These are phyloP conservation scores for Trichoderma gracile DNA, from an alignment of 2,329 filamentous ascomycete species.

Conservation along the genomic window DNA sequence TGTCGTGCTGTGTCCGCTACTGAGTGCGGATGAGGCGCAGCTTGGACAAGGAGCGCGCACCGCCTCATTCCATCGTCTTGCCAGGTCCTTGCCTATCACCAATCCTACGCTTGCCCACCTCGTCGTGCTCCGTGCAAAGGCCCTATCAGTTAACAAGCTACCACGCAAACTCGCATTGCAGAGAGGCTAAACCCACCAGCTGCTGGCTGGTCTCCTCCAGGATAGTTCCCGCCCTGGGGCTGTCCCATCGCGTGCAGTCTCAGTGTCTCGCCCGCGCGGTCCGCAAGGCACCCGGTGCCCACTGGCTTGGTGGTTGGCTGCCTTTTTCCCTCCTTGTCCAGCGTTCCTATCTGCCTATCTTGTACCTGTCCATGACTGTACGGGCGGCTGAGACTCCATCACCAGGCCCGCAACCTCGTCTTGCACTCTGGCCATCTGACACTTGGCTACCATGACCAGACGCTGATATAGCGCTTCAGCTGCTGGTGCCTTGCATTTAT, in stretches of 20 bases:
- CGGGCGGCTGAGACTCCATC: constrained; percentile 43
- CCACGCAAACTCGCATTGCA: constrained; percentile 3
- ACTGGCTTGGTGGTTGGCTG: constrained; percentile 8
- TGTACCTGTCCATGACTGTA: constrained; percentile 23
- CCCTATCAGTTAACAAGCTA: neutral
- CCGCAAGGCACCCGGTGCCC: constrained; percentile 28
- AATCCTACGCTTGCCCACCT: neutral
- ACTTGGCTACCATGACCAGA: constrained; percentile 18
- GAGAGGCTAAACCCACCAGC: constrained; percentile 8
- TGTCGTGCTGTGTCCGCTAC: neutral
- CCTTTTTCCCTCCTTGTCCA: neutral
- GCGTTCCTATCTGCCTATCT: neutral
- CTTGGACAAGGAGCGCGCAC: neutral
- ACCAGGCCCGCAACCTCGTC: constrained; percentile 42
- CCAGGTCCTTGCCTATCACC: neutral
- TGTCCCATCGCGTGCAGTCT: constrained; percentile 3
- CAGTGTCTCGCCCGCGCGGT: constrained; percentile 20
- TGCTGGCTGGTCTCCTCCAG: neutral
- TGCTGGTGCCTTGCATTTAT: constrained; percentile 25
- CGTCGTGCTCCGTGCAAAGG: too few species aligned
- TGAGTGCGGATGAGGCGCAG: constrained; percentile 10
- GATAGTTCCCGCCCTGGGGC: constrained; percentile 1
- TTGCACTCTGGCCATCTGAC: constrained; percentile 30
- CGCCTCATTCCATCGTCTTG: constrained; percentile 7
- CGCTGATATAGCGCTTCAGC: constrained; percentile 20